Conservation (phyloP, 2,329 filamentous ascomycete genomes). For the Sphaerulina populicola region DNA sequence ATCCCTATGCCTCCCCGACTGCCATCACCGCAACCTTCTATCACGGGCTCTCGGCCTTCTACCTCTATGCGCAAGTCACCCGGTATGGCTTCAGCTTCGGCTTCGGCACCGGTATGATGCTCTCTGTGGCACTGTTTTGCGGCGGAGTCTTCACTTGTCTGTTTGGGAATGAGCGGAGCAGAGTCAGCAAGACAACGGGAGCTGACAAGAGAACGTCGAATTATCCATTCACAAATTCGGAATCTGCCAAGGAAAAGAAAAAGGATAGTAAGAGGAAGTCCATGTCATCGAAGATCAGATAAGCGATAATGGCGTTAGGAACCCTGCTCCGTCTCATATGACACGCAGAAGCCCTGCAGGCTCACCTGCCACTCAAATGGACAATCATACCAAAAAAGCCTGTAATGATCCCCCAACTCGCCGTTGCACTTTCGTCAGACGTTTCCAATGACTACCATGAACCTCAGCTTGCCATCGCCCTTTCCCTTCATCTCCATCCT, state of each 20-base stretch:
- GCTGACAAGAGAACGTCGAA: slow-evolving; percentile 59
- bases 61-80: slow-evolving; percentile 61
- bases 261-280: slow-evolving; percentile 27
- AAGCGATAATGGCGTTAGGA: not conserved
- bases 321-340: slow-evolving; percentile 1
- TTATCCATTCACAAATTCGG: slow-evolving; percentile 55
- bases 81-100: slow-evolving; percentile 44
- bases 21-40: slow-evolving; percentile 55
- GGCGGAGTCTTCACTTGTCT: slow-evolving; percentile 55
- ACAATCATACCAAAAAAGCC: not conserved
- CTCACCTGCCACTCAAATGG: not conserved
- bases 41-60: slow-evolving; percentile 55
- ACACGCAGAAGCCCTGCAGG: not conserved
- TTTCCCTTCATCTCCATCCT: slow-evolving; percentile 31
- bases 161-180: slow-evolving; percentile 48
- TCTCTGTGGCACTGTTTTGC: slow-evolving; percentile 44
- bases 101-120: slow-evolving; percentile 51
- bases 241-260: slow-evolving; percentile 28
- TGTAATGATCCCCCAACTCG: not conserved
- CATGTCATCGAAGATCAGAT: slow-evolving; percentile 19
- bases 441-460: slow-evolving; percentile 55
- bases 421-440: slow-evolving; percentile 23
- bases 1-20: slow-evolving; percentile 46
- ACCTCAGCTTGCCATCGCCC: slow-evolving; percentile 47
- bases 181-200: slow-evolving; percentile 55